Evolutionary conservation across 257 asterid species (phyloP).

Genomic region (Solanum ahanhuiri): DNA sequence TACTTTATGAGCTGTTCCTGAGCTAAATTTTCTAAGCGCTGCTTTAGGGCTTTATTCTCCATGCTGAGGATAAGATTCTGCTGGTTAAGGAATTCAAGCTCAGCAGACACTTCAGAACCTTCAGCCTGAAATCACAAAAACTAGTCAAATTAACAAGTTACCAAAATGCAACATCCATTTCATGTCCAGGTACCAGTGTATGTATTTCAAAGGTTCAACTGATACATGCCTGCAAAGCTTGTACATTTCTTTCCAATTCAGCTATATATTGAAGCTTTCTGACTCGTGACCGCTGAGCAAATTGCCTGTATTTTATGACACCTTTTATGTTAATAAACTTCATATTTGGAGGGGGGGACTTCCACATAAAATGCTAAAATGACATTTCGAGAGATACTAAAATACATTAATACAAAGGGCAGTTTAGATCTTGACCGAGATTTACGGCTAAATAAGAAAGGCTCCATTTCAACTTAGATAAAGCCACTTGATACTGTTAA

Average conservation of each 20-base stretch:
- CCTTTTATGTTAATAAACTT: neutral
- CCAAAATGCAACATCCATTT: neutral
- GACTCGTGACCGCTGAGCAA: constrained; percentile 96
- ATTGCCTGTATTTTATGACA: constrained; percentile 56
- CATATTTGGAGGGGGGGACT: neutral
- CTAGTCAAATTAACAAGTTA: constrained; percentile 10
- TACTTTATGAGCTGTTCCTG: constrained; percentile 85
- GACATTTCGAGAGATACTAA: neutral
- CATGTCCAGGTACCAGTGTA: constrained; percentile 1
- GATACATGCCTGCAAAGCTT: constrained; percentile 81
- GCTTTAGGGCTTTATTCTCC: constrained; percentile 93
- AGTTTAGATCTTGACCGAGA: neutral
- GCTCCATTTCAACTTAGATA: neutral
- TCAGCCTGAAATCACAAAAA: constrained; percentile 51
- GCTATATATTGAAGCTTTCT: constrained; percentile 93
- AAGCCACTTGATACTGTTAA: neutral
- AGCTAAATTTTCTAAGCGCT: constrained; percentile 71
- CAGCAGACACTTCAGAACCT: constrained; percentile 81
- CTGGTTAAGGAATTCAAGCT: constrained; percentile 86
- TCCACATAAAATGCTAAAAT: neutral
- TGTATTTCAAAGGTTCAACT: neutral
- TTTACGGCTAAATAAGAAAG: neutral
- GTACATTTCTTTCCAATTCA: constrained; percentile 85
- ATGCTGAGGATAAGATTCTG: constrained; percentile 73
- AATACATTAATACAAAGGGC: neutral